Evolutionary conservation across 2,329 filamentous ascomycete species (phyloP), one percentile per base, ranked within the genome.

Genomic region (Emericellopsis atlantica): DNA sequence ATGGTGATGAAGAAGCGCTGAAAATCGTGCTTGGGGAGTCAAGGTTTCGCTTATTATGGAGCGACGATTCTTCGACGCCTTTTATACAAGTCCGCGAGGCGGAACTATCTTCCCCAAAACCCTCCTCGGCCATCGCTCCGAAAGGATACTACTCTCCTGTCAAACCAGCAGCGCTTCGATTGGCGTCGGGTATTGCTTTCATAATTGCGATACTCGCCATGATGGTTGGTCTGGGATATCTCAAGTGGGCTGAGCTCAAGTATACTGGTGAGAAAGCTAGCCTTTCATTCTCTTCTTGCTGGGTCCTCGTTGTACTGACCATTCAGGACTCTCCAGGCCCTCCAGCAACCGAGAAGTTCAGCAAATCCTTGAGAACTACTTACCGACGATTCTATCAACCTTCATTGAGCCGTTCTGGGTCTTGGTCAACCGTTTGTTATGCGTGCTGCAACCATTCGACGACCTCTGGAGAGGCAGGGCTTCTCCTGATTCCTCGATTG

Each of bases 321-420:
- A 16, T 39, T 6, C n/a, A 63, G 58, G 60, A 2, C 36, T 64
- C 0, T 31, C 40, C 0, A 49, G 59, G 0, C 62, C 61, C 2
- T 53, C 50, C 0, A 24, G 46, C 0, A 61, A 51, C 6, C 58
- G 59, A 2, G 56, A 60, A 5, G 52, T 68, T 0, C 42, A 58
- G 0, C 60, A 65, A 4, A 32, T 69, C 0, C 26, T 69, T 0
- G 59, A 65, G 7, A 67, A 62, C 6, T 78, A 76, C 38, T 52
- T 78, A 0, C 75, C 75, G 0, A 77, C 72, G 0, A 58, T 64
- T 0, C 56, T 79, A 4, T 69, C 73, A 0, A 79, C 75, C 0
- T 40, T 77, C 0, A 57, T 78, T 0, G 76, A 81, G 31, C 74
- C 76, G 0, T 61, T 72, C 1, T 76, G 75, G 68, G 54, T 75